A percentile compares a stretch with the other conserved stretches of the same genome.
Evolutionary conservation across 2,329 filamentous ascomycete species (phyloP).

Genomic region (Penicillium sp.): DNA sequence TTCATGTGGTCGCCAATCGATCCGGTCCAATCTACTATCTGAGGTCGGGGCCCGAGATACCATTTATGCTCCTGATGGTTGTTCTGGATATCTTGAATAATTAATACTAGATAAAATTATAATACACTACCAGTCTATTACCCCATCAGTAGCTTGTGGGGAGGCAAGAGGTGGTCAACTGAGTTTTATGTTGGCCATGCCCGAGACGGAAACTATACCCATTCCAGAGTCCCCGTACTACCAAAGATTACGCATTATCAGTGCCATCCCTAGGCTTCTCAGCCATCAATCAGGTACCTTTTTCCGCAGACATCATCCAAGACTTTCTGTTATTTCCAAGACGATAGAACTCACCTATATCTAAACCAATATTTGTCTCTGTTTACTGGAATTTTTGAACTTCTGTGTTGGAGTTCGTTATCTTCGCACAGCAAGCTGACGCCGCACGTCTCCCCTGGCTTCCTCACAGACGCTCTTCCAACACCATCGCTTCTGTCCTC

Average conservation of each 20-base stretch:
- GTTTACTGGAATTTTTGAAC: neutral
- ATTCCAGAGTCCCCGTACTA: conserved; percentile 1
- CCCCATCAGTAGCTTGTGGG: neutral
- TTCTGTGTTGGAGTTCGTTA: neutral
- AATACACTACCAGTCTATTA: neutral
- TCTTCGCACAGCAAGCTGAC: neutral
- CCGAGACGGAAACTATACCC: conserved; percentile 10
- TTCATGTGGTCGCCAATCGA: too few relatives aligned
- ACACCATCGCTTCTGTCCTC: neutral
- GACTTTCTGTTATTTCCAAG: neutral
- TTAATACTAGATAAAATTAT: neutral
- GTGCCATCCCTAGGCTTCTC: conserved; percentile 10
- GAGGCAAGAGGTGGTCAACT: neutral
- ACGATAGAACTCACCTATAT: neutral
- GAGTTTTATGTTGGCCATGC: neutral
- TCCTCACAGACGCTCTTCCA: neutral
- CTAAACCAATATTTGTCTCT: neutral
- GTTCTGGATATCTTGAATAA: neutral
- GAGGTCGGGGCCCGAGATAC: too few relatives aligned
- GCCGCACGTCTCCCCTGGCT: neutral
- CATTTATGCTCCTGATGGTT: neutral
- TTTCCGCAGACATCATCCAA: neutral
- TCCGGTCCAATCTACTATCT: neutral
- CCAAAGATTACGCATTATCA: neutral
- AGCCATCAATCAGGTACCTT: neutral